phyloP scores from a whole-genome alignment of 805 yeast genomes.

The Pichia rugopelliculosa region DNA sequence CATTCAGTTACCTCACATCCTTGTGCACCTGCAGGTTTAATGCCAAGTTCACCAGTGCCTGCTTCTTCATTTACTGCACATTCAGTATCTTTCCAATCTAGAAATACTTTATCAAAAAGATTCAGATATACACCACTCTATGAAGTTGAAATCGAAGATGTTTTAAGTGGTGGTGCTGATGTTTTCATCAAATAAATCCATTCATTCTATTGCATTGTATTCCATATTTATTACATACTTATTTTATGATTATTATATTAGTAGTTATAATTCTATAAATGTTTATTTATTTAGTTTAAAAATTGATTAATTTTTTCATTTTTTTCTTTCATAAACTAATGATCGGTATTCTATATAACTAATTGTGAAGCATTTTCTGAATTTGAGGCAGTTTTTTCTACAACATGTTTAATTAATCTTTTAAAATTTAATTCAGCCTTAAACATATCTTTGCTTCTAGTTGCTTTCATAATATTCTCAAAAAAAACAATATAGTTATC shows the following conservation, averaged over 20 bases:
- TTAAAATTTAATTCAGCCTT: conserved; percentile 11
- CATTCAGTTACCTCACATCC: conserved; percentile 27
- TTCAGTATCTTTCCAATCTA: conserved; percentile 33
- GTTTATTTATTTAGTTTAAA: neutral
- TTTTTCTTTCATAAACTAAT: neutral
- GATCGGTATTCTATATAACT: neutral
- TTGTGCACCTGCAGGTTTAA: conserved; percentile 31
- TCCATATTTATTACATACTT: neutral
- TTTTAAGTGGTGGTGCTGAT: conserved; percentile 81
- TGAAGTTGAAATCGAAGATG: conserved; percentile 65
- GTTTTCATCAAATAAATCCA: conserved; percentile 30
- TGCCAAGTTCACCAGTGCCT: conserved; percentile 17
- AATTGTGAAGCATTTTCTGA: neutral
- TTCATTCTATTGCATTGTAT: neutral
- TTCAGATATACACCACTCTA: conserved; percentile 62
- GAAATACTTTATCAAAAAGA: conserved; percentile 63
- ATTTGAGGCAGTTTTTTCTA: neutral
- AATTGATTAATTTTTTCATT: neutral
- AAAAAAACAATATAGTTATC: conserved; percentile 23
- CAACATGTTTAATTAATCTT: conserved; percentile 4
- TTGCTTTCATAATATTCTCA: conserved; percentile 25
- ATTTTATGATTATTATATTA: neutral
- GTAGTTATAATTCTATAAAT: neutral
- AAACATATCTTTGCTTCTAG: conserved; percentile 12
- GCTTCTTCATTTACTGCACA: conserved; percentile 8